Percentiles rank a stretch among this genome's conserved stretches.
Conservation (phyloP, 108 stramenopile genomes). For the Cyclostephanos tholiformis region DNA sequence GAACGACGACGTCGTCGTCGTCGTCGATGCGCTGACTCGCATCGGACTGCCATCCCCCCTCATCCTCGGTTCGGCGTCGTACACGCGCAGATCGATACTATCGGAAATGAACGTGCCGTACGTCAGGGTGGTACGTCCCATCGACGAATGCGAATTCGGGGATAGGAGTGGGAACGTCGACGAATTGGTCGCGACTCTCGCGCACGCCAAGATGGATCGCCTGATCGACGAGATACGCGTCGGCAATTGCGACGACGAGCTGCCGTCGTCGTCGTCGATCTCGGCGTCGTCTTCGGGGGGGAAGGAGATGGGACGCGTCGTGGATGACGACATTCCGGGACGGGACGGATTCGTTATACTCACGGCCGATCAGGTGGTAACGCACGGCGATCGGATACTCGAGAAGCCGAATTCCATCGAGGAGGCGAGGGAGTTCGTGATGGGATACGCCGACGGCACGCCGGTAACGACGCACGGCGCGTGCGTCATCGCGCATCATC, state of each 20-base stretch:
- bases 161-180: conserved; percentile 57
- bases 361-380: too few relatives aligned
- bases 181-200: conserved; percentile 64
- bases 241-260: conserved; percentile 45
- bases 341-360: conserved; percentile 56
- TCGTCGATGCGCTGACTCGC: conserved; percentile 25
- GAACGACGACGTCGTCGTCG: background rate
- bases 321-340: background rate
- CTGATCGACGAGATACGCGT: conserved; percentile 54
- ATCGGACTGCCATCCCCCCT: conserved; percentile 65
- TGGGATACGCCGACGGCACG: too few relatives aligned
- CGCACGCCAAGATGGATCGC: conserved; percentile 77
- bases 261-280: conserved; percentile 28
- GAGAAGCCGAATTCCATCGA: conserved; percentile 77
- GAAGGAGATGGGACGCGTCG: background rate
- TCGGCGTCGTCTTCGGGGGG: background rate
- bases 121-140: conserved; percentile 66
- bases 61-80: conserved; percentile 75
- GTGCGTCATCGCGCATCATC: too few relatives aligned
- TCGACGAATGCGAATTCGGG: conserved; percentile 79
- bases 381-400: conserved; percentile 70
- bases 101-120: conserved; percentile 79
- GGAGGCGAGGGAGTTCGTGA: conserved; percentile 71
- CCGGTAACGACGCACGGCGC: too few relatives aligned
- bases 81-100: conserved; percentile 82